Conservation (phyloP, 225 moss, liverwort and hornwort genomes). For the Sphagnum contortum region DNA sequence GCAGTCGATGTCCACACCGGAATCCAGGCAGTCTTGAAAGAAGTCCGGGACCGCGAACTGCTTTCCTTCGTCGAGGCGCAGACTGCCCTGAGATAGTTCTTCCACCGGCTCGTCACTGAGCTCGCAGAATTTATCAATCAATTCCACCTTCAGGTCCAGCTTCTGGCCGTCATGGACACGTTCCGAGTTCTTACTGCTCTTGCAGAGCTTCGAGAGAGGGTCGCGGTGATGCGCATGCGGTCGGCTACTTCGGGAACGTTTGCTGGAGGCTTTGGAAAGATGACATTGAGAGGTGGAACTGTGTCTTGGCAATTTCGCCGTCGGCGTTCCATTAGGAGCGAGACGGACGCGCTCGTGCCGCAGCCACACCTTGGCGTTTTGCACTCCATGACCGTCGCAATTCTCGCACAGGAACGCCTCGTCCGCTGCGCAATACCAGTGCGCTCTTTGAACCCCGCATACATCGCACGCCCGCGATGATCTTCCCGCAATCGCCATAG, state of each 20-base stretch:
- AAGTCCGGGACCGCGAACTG: conserved; percentile 18
- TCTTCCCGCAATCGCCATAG: conserved; percentile 71
- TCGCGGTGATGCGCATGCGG: conserved; percentile 27
- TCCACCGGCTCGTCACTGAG: conserved; percentile 12
- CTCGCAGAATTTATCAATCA: conserved; percentile 18
- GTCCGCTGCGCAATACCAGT: conserved; percentile 79
- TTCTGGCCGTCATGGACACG: conserved; percentile 8
- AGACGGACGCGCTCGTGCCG: conserved; percentile 76
- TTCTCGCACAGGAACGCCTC: conserved; percentile 68
- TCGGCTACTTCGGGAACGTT: conserved; percentile 23
- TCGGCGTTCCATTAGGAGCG: conserved; percentile 31
- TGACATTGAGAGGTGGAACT: not conserved
- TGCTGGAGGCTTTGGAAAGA: conserved; percentile 1
- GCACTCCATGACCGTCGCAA: conserved; percentile 70
- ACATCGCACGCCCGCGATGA: conserved; percentile 58
- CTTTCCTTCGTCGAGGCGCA: conserved; percentile 5
- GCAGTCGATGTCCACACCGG: conserved; percentile 24
- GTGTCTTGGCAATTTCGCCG: conserved; percentile 17
- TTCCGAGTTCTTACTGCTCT: not conserved
- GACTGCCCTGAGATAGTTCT: not conserved
- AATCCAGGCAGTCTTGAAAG: conserved; percentile 9
- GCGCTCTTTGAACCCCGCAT: conserved; percentile 40
- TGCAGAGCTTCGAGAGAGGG: not conserved
- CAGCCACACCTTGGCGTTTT: conserved; percentile 64
- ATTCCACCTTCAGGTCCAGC: conserved; percentile 9